Conservation (phyloP, 495 filamentous ascomycete genomes). For the Penicillium silybi region DNA sequence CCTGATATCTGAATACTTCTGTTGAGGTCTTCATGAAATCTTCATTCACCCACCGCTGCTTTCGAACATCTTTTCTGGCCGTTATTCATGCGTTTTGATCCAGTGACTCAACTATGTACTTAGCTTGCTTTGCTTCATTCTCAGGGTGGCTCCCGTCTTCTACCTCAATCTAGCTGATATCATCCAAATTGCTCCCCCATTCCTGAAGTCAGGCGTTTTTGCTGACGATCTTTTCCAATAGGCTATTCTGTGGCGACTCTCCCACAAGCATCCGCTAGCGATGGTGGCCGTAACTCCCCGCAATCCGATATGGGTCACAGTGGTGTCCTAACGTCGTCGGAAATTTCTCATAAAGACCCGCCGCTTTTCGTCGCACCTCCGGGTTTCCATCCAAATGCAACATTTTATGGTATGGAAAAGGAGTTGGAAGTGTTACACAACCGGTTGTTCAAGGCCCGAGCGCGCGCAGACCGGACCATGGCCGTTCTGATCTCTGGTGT, state of each 20-base stretch:
- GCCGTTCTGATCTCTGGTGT: constrained; percentile 69
- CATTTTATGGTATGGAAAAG: constrained; percentile 69
- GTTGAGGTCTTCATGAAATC: too few relatives aligned
- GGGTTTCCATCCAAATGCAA: constrained; percentile 72
- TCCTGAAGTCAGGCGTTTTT: constrained; percentile 24
- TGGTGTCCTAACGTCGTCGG: constrained; percentile 19
- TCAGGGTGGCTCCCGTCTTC: constrained; percentile 21
- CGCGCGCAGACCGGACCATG: constrained; percentile 57
- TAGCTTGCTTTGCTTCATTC: constrained; percentile 9
- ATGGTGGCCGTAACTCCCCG: constrained; percentile 25
- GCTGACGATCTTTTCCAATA: constrained; percentile 30
- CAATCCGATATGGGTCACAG: constrained; percentile 23
- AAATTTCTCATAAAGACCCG: constrained; percentile 16
- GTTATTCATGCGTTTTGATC: neutral
- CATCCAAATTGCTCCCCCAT: constrained; percentile 5
- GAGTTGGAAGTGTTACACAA: constrained; percentile 65
- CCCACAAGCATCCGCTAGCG: constrained; percentile 16
- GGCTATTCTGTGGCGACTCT: constrained; percentile 17
- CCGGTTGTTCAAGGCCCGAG: constrained; percentile 61
- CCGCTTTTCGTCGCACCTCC: constrained; percentile 64
- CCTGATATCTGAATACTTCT: too few relatives aligned
- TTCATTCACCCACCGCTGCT: too few relatives aligned
- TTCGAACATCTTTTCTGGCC: too few relatives aligned
- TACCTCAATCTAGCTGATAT: constrained; percentile 21
- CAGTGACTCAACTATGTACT: constrained; percentile 8